Evolutionary conservation across 2,329 filamentous ascomycete species (phyloP).

Genomic region (Trichoderma afroharzianum): DNA sequence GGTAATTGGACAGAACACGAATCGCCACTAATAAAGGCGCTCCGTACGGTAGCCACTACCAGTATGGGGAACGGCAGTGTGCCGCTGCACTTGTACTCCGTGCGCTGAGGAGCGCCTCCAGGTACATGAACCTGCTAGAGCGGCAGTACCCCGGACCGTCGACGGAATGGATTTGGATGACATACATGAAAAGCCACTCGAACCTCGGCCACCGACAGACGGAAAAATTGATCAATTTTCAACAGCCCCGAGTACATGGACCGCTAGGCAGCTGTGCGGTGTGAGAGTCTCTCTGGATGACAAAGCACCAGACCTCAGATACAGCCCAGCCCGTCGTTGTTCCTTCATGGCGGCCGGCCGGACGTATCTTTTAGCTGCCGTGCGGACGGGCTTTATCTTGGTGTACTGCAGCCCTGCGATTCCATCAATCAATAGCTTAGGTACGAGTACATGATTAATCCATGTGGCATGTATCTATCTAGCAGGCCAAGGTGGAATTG

Average conservation of each 20-base stretch:
- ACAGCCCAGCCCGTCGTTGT: not conserved
- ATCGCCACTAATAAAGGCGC: not conserved
- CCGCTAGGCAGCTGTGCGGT: not conserved
- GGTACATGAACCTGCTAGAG: not conserved
- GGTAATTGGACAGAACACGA: not conserved
- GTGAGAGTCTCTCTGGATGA: not conserved
- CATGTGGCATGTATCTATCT: not conserved
- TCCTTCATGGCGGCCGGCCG: not conserved
- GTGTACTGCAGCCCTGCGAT: not conserved
- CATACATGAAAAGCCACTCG: not conserved
- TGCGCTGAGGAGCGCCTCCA: not conserved
- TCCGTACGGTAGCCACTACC: not conserved
- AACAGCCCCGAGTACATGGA: not conserved
- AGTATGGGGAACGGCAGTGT: not conserved
- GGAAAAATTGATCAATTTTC: not conserved
- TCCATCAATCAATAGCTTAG: not conserved
- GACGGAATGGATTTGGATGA: not conserved
- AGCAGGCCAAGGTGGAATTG: not conserved
- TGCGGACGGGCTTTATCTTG: not conserved
- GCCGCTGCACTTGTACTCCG: not conserved
- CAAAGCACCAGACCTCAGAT: not conserved
- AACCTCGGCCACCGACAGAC: not conserved
- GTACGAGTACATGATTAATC: not conserved
- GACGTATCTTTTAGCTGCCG: slow-evolving; percentile 4
- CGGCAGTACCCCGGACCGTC: not conserved